phyloP scores from a whole-genome alignment of 108 stramenopile species.

The Cyclotella choctawhatcheeana region DNA sequence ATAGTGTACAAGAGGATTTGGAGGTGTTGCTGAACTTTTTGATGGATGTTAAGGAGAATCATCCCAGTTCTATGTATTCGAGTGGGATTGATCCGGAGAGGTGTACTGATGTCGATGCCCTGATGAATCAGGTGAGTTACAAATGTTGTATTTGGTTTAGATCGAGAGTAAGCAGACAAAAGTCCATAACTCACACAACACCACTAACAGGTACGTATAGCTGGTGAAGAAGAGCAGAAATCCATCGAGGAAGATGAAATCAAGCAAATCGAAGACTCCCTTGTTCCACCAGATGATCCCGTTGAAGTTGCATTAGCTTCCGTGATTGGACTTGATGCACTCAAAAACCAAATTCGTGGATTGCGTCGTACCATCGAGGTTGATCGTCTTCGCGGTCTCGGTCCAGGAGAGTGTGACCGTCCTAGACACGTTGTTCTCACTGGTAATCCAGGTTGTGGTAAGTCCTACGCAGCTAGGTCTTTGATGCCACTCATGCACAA shows the following conservation, averaged over 20 bases:
- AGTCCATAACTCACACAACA: too few species aligned
- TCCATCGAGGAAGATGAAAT: conserved; percentile 79
- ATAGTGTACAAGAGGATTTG: conserved; percentile 75
- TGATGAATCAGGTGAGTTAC: conserved; percentile 79
- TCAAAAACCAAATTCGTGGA: conserved; percentile 57
- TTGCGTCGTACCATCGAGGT: conserved; percentile 81
- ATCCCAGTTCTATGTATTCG: conserved; percentile 82
- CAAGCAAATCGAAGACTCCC: conserved; percentile 80
- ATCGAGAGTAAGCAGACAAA: too few species aligned
- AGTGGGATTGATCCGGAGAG: conserved; percentile 50
- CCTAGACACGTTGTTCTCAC: conserved; percentile 80
- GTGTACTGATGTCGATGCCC: conserved; percentile 52
- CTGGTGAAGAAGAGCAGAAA: conserved; percentile 72
- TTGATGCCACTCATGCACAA: conserved; percentile 74
- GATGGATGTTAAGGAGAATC: conserved; percentile 78
- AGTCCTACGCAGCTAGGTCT: conserved; percentile 80
- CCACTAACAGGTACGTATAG: conserved; percentile 68
- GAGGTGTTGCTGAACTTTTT: conserved; percentile 71
- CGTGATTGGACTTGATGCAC: conserved; percentile 66
- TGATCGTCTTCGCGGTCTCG: conserved; percentile 46
- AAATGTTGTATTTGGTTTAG: too few species aligned
- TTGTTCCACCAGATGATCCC: conserved; percentile 84
- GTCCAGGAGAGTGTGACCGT: conserved; percentile 44
- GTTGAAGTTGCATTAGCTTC: conserved; percentile 71
- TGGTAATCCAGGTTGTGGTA: conserved; percentile 94